Percentiles rank a stretch among this genome's conserved stretches.
phyloP scores from a whole-genome alignment of 1,139 yeast genomes.

The Pneumocystis murina region DNA sequence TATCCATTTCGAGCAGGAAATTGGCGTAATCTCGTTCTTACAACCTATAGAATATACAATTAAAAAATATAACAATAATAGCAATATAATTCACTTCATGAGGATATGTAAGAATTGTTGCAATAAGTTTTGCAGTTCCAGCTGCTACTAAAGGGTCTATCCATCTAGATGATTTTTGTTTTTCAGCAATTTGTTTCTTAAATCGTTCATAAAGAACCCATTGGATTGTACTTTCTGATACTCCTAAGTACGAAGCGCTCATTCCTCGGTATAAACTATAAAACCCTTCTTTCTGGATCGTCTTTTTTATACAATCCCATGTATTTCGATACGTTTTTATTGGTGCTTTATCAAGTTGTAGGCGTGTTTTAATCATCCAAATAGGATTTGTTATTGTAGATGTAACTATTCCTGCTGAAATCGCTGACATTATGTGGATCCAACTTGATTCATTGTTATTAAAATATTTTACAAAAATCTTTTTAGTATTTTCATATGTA shows the following conservation, averaged over 20 bases:
- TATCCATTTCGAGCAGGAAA: slow-evolving; percentile 72
- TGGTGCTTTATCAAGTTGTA: slow-evolving; percentile 61
- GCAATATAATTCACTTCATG: slow-evolving; percentile 64
- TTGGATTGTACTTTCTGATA: slow-evolving; percentile 82
- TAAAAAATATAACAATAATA: too few species aligned
- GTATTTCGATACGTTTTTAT: slow-evolving; percentile 60
- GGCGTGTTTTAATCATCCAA: slow-evolving; percentile 89
- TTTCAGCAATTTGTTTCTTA: slow-evolving; percentile 52
- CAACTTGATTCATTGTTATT: slow-evolving; percentile 71
- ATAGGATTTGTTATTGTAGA: slow-evolving; percentile 99
- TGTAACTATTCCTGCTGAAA: slow-evolving; percentile 84
- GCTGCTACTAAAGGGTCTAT: slow-evolving; percentile 95
- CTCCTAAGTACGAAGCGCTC: slow-evolving; percentile 88
- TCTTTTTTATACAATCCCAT: slow-evolving; percentile 64
- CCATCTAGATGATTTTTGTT: slow-evolving; percentile 77
- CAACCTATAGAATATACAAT: not conserved
- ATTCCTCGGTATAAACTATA: slow-evolving; percentile 72
- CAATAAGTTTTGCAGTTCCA: slow-evolving; percentile 86
- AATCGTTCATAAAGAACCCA: slow-evolving; percentile 96
- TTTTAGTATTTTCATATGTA: slow-evolving; percentile 87
- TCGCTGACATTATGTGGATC: slow-evolving; percentile 80
- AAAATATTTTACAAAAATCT: slow-evolving; percentile 45
- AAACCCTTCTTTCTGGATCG: slow-evolving; percentile 63
- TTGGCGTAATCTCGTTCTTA: slow-evolving; percentile 82
- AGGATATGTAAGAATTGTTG: slow-evolving; percentile 86